phyloP scores from a whole-genome alignment of 345 rosid genomes.

The Chamaenerion angustifolium region DNA sequence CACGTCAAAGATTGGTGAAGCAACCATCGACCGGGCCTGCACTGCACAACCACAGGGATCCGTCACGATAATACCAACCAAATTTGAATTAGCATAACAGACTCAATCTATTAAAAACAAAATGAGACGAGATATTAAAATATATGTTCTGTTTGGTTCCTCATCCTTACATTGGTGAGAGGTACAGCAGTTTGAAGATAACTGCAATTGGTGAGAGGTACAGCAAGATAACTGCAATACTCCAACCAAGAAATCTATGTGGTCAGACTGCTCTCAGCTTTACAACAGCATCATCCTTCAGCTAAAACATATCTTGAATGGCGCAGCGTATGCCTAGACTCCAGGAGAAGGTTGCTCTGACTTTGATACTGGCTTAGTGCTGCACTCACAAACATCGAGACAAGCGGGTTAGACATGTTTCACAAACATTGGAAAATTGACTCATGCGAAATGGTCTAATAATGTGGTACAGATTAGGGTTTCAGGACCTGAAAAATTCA shows the following conservation, averaged over 20 bases:
- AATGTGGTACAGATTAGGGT: conserved; percentile 11
- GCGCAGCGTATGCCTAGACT: neutral
- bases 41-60: conserved; percentile 13
- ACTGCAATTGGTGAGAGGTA: no score
- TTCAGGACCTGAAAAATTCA: conserved; percentile 17
- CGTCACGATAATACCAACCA: no score
- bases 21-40: conserved; percentile 22
- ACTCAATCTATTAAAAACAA: no score
- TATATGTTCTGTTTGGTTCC: no score
- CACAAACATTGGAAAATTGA: no score
- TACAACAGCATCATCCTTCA: conserved; percentile 2
- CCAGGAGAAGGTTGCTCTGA: conserved; percentile 8
- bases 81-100: no score
- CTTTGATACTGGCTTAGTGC: conserved; percentile 26
- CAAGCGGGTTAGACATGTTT: conserved; percentile 11
- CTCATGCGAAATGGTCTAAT: no score
- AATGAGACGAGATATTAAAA: no score
- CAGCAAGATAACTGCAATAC: no score
- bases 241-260: neutral
- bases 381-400: conserved; percentile 24
- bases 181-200: no score
- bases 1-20: conserved; percentile 11
- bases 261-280: conserved; percentile 5
- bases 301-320: conserved; percentile 7
- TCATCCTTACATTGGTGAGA: no score